Evolutionary conservation across 164 flowering plant species (phyloP).

Genomic region (Macadamia tetraphylla): DNA sequence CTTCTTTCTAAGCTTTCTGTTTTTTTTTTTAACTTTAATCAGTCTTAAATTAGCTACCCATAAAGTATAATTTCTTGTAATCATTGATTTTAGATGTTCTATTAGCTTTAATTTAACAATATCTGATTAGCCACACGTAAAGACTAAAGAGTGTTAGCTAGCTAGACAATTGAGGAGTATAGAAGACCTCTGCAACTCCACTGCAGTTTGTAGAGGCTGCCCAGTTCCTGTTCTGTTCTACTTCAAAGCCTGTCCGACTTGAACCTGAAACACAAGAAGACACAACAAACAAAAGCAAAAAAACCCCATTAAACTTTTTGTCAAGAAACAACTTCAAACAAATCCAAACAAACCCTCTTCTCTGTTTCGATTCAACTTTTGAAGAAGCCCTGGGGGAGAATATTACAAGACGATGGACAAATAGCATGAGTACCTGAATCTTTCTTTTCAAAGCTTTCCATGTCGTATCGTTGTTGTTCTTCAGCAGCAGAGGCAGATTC

Average conservation of each 20-base stretch:
- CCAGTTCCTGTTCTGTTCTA: conserved; percentile 58
- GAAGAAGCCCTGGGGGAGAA: neutral
- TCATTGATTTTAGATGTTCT: neutral
- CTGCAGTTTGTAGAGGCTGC: conserved; percentile 47
- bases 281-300: conserved; percentile 21
- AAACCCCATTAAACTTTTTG: neutral
- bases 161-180: conserved; percentile 5
- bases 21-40: neutral
- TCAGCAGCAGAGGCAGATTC: conserved; percentile 20
- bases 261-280: conserved; percentile 39
- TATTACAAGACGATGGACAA: neutral
- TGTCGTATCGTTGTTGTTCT: conserved; percentile 11
- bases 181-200: conserved; percentile 21
- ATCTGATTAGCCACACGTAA: neutral
- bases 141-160: neutral
- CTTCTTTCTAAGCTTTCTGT: neutral
- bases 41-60: too few species aligned
- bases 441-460: conserved; percentile 31
- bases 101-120: neutral
- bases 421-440: conserved; percentile 33
- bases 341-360: conserved; percentile 5
- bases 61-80: neutral
- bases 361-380: neutral
- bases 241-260: conserved; percentile 45
- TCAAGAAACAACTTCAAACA: neutral